Evolutionary conservation across 148 eudicot genomes (phyloP).

Genomic region (Polygonum maritimum): DNA sequence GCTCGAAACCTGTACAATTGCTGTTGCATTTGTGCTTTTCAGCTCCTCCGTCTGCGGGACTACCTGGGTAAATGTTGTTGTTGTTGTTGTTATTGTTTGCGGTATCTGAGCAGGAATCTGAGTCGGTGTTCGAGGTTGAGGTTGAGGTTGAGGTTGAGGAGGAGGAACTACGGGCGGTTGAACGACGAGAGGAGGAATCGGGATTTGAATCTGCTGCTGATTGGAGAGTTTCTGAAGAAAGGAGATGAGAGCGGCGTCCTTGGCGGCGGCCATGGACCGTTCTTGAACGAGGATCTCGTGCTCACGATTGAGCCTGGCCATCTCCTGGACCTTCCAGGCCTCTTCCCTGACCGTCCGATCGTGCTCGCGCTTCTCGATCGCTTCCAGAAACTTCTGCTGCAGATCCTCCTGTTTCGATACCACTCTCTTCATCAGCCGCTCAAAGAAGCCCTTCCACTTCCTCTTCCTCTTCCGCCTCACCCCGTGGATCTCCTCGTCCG

Average conservation of each 20-base stretch:
- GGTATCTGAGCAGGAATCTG: too few relatives aligned
- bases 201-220: constrained; percentile 46
- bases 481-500: constrained; percentile 63
- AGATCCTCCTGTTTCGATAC: constrained; percentile 72
- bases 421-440: constrained; percentile 61
- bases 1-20: neutral
- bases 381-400: constrained; percentile 63
- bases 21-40: neutral
- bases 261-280: constrained; percentile 66
- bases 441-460: constrained; percentile 73
- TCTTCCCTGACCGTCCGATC: constrained; percentile 73
- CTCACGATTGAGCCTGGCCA: constrained; percentile 50
- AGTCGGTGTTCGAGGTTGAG: neutral
- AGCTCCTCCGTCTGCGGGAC: constrained; percentile 13
- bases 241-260: constrained; percentile 64
- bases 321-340: constrained; percentile 75
- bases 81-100: too few relatives aligned
- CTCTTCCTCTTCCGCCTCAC: constrained; percentile 59
- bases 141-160: constrained; percentile 2
- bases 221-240: constrained; percentile 63
- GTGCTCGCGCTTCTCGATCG: constrained; percentile 60
- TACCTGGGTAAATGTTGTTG: too few relatives aligned
- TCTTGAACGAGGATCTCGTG: constrained; percentile 67
- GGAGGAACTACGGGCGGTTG: constrained; percentile 4
- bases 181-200: constrained; percentile 15